Conservation (phyloP, 257 asterid genomes). For the Paulownia fortunei region DNA sequence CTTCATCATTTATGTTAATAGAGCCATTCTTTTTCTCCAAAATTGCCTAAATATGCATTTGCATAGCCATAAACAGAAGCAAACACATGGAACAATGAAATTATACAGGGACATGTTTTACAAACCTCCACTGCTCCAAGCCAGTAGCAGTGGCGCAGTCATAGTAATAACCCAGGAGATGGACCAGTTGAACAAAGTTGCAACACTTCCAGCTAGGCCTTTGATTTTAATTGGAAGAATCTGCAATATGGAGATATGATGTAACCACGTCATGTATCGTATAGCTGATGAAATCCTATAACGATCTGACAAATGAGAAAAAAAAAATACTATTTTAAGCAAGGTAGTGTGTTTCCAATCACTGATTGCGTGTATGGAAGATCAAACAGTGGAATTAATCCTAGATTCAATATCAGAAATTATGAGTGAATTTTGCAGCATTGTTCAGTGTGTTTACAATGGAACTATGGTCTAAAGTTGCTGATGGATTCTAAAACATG, state of each 20-base stretch:
- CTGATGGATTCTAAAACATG: no score
- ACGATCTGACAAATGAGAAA: not conserved
- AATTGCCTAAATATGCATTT: not conserved
- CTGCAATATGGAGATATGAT: conserved; percentile 39
- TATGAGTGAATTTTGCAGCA: no score
- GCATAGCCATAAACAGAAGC: not conserved
- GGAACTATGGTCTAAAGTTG: not conserved
- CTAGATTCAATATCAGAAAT: not conserved
- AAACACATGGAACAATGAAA: conserved; percentile 2
- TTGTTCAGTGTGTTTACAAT: no score
- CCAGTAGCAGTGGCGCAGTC: conserved; percentile 79
- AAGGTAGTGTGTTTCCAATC: not conserved
- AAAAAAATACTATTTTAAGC: not conserved
- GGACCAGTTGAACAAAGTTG: conserved; percentile 83
- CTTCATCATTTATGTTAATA: not conserved
- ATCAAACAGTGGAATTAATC: not conserved
- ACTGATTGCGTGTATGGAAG: not conserved
- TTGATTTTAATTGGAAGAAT: conserved; percentile 85
- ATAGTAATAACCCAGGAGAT: conserved; percentile 66
- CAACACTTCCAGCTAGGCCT: conserved; percentile 91
- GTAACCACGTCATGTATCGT: not conserved
- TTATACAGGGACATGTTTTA: not conserved
- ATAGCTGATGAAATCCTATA: not conserved
- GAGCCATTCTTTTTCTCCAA: not conserved
- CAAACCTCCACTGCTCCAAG: conserved; percentile 86